Conservation (phyloP, 345 rosid species). For the Euphorbia tirucalli region DNA sequence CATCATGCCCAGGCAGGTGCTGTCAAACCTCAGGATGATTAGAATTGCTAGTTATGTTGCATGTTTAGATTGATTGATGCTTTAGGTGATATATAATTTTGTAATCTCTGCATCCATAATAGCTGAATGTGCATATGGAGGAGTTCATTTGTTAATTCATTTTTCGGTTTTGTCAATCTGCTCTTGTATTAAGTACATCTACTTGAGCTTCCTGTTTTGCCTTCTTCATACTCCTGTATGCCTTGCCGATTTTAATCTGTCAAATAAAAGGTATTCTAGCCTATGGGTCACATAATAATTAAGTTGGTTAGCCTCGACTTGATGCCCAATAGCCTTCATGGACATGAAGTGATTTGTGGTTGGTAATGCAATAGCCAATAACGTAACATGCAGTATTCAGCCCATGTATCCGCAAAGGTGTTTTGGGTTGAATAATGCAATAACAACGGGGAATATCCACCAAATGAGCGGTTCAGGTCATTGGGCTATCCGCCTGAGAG, state of each 20-base stretch:
- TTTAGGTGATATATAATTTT: constrained; percentile 5
- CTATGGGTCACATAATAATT: background rate
- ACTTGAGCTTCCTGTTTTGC: background rate
- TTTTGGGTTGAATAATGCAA: too few species aligned
- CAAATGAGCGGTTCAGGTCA: too few species aligned
- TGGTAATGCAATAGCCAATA: too few species aligned
- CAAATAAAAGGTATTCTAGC: background rate
- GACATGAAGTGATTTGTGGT: too few species aligned
- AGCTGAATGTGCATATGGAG: constrained; percentile 34
- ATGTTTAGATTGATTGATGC: constrained; percentile 24
- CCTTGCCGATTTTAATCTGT: background rate
- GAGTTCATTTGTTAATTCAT: constrained; percentile 40
- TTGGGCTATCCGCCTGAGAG: too few species aligned
- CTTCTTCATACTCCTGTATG: background rate
- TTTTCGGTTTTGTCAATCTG: constrained; percentile 11
- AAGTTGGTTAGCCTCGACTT: background rate
- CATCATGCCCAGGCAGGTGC: constrained; percentile 45
- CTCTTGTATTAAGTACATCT: background rate
- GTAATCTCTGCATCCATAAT: constrained; percentile 27
- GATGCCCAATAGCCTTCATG: too few species aligned
- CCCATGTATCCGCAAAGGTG: too few species aligned
- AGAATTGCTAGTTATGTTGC: constrained; percentile 18
- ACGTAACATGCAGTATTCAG: too few species aligned
- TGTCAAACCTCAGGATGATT: constrained; percentile 26
- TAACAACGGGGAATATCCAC: too few species aligned